Percentiles rank a stretch among this genome's conserved stretches.
Conservation (phyloP, 2,329 filamentous ascomycete species). For the Simplicillium sp. region DNA sequence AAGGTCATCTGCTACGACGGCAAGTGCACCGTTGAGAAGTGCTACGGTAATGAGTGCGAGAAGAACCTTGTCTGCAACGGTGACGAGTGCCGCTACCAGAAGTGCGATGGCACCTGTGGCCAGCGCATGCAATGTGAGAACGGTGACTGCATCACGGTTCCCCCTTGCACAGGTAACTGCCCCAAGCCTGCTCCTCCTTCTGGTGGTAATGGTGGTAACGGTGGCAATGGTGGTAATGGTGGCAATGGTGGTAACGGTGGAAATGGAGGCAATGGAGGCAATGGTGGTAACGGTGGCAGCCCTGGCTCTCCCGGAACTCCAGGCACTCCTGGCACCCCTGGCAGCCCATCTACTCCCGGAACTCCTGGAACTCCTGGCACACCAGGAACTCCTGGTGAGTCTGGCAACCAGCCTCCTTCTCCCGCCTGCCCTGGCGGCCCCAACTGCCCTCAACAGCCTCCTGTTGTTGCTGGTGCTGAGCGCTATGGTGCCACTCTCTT, state of each 20-base stretch:
- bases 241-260: neutral
- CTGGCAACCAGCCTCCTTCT: neutral
- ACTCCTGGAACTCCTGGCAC: slow-evolving; percentile 1
- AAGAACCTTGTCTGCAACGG: slow-evolving; percentile 23
- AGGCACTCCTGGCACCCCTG: neutral
- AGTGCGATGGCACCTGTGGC: slow-evolving; percentile 20
- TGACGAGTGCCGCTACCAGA: slow-evolving; percentile 18
- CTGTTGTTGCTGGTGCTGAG: slow-evolving; percentile 11
- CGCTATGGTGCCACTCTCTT: slow-evolving; percentile 10
- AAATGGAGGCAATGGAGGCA: neutral
- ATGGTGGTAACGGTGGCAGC: neutral
- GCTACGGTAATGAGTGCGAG: slow-evolving; percentile 17
- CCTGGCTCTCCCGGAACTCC: neutral
- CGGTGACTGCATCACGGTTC: slow-evolving; percentile 14
- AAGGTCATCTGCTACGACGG: slow-evolving; percentile 23
- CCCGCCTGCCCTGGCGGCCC: slow-evolving; percentile 1
- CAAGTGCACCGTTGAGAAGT: slow-evolving; percentile 18
- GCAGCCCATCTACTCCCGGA: neutral
- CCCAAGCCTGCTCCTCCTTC: slow-evolving; percentile 1
- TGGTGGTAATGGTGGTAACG: neutral
- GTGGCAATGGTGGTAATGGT: neutral
- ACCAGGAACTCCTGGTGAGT: no score
- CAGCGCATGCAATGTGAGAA: slow-evolving; percentile 14
- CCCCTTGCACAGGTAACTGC: slow-evolving; percentile 10
- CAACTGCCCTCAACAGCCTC: slow-evolving; percentile 4